Evolutionary conservation across 129 eudicot species (phyloP).

Genomic region (Centrapalus pauciflorus): DNA sequence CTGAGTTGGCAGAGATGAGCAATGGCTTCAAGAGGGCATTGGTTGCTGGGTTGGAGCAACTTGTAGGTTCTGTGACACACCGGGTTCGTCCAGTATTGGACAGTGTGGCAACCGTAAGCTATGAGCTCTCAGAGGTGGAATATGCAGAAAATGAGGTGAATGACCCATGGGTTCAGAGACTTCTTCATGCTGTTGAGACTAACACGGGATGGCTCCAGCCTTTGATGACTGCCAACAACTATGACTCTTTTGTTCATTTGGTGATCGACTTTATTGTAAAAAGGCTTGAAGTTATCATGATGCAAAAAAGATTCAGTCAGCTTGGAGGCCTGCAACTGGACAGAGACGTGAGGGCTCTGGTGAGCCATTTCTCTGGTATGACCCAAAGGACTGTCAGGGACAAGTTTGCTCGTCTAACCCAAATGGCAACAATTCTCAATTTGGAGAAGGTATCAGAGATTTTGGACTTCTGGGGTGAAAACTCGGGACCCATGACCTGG

Average conservation of each 20-base stretch:
- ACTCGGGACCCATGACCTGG: constrained; percentile 98
- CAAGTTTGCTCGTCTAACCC: constrained; percentile 89
- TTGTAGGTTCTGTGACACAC: constrained; percentile 73
- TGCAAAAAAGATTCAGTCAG: constrained; percentile 91
- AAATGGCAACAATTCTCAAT: constrained; percentile 90
- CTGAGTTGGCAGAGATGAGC: constrained; percentile 79
- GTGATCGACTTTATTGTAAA: constrained; percentile 80
- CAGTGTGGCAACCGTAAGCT: constrained; percentile 69
- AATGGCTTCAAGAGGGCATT: constrained; percentile 75
- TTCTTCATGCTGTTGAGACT: constrained; percentile 78
- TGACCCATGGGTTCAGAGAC: constrained; percentile 96
- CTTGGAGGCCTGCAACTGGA: constrained; percentile 94
- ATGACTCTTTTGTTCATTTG: constrained; percentile 69
- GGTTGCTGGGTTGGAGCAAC: constrained; percentile 65
- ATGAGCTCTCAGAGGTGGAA: constrained; percentile 81
- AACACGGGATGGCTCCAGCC: constrained; percentile 90
- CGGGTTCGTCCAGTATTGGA: constrained; percentile 78
- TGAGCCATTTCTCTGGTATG: constrained; percentile 88
- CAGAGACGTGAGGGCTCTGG: constrained; percentile 74
- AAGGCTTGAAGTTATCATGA: constrained; percentile 91
- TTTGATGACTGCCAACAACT: constrained; percentile 77
- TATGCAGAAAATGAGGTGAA: constrained; percentile 94
- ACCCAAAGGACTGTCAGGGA: constrained; percentile 94
- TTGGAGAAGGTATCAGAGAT: constrained; percentile 92
- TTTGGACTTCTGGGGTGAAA: constrained; percentile 97